A percentile compares a stretch with the other conserved stretches of the same genome.
These are phyloP conservation scores for Dactylellina parvicollis DNA, from an alignment of 2,329 filamentous ascomycete species.

Conservation along the genomic window DNA sequence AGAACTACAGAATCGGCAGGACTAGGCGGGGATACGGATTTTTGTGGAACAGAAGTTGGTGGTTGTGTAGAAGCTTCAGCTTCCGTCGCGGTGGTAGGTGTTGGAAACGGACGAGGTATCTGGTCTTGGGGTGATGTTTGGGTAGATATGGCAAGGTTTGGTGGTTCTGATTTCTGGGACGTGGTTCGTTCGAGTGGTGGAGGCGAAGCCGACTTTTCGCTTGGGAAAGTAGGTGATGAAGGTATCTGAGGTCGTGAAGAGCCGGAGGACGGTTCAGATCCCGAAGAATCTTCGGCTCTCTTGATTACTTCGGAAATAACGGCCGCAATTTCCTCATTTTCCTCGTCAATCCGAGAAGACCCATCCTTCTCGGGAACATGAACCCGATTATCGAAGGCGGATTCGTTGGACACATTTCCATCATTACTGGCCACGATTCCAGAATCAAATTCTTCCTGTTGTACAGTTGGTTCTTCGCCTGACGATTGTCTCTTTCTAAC, in stretches of 20 bases:
- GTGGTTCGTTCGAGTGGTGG: slow-evolving; percentile 20
- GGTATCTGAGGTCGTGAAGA: slow-evolving; percentile 17
- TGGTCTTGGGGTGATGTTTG: slow-evolving; percentile 34
- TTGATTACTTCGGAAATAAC: slow-evolving; percentile 11
- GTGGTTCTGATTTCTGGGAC: slow-evolving; percentile 45
- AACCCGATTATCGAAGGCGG: background rate
- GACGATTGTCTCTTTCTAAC: slow-evolving; percentile 15
- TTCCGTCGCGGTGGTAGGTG: slow-evolving; percentile 48
- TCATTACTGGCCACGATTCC: background rate
- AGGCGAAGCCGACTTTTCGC: slow-evolving; percentile 36
- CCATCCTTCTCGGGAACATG: background rate
- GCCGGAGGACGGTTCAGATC: slow-evolving; percentile 18
- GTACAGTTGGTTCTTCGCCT: slow-evolving; percentile 4
- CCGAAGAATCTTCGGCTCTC: slow-evolving; percentile 30
- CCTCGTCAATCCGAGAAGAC: background rate
- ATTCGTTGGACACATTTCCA: background rate
- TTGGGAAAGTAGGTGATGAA: slow-evolving; percentile 32
- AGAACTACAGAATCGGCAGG: slow-evolving; percentile 34
- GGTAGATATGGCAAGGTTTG: slow-evolving; percentile 50
- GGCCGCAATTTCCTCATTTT: slow-evolving; percentile 6
- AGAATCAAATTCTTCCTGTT: background rate
- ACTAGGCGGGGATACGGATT: slow-evolving; percentile 43
- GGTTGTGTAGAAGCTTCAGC: slow-evolving; percentile 21
- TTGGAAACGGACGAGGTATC: slow-evolving; percentile 43
- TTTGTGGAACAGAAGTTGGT: slow-evolving; percentile 20